Conservation (phyloP, 176 grass and related monocot genomes). For the Saccharum spontaneum region DNA sequence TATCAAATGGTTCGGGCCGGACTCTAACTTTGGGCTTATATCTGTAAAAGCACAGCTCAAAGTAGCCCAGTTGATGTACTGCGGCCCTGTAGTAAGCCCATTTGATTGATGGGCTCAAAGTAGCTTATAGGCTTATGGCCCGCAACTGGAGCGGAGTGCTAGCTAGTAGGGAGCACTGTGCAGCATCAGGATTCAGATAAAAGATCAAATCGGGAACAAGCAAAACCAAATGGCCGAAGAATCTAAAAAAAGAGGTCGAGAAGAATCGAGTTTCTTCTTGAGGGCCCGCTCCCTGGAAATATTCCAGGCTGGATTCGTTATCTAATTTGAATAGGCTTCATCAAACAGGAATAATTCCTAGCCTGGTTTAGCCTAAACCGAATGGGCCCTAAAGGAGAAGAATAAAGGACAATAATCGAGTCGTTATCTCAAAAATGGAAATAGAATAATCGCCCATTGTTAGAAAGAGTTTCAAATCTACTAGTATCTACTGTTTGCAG, state of each 20-base stretch:
- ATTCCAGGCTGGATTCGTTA: too few relatives aligned
- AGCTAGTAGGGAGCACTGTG: neutral
- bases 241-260: neutral
- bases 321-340: too few relatives aligned
- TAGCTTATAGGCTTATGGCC: neutral
- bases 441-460: neutral
- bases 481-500: neutral
- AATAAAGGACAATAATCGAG: neutral
- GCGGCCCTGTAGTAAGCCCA: neutral
- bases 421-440: neutral
- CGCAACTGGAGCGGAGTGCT: neutral
- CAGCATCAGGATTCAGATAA: neutral
- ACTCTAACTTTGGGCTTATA: neutral
- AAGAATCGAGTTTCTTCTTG: neutral
- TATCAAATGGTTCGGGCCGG: neutral
- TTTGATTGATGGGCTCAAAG: neutral
- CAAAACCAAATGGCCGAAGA: neutral
- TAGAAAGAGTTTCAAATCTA: neutral
- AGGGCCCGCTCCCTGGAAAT: too few relatives aligned
- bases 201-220: constrained; percentile 13
- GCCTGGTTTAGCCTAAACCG: too few relatives aligned
- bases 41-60: neutral
- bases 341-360: too few relatives aligned
- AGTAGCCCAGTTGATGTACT: too few relatives aligned
- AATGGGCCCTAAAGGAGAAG: neutral